These are phyloP conservation scores for thale cress (Arabidopsis thaliana) DNA, from an alignment of 345 rosid genomes.

Conservation along the genomic window TAIR10.1 NC_003074.8:4591001-4591500, in stretches of 20 bases:
- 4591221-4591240: slow-evolving; percentile 91
- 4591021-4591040: slow-evolving; percentile 18
- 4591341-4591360: slow-evolving; percentile 31
- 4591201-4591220: slow-evolving; percentile 85
- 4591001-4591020: not conserved
- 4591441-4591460: slow-evolving; percentile 34
- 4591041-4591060: not conserved
- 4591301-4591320: slow-evolving; percentile 39
- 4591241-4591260: slow-evolving; percentile 83
- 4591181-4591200: slow-evolving; percentile 86
- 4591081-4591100: slow-evolving; percentile 16
- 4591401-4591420: slow-evolving; percentile 33
- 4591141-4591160: slow-evolving; percentile 83
- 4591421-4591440: slow-evolving; percentile 32
- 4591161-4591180: slow-evolving; percentile 87
- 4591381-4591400: slow-evolving; percentile 23
- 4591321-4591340: slow-evolving; percentile 36
- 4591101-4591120: not conserved
- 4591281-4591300: slow-evolving; percentile 46
- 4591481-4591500: slow-evolving; percentile 5
- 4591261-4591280: slow-evolving; percentile 41
- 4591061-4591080: slow-evolving; percentile 35
- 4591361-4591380: slow-evolving; percentile 37
- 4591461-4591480: slow-evolving; percentile 22
- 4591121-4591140: slow-evolving; percentile 40